phyloP scores from a whole-genome alignment of 2,329 filamentous ascomycete genomes.

The Myriosclerotinia scirpicola region DNA sequence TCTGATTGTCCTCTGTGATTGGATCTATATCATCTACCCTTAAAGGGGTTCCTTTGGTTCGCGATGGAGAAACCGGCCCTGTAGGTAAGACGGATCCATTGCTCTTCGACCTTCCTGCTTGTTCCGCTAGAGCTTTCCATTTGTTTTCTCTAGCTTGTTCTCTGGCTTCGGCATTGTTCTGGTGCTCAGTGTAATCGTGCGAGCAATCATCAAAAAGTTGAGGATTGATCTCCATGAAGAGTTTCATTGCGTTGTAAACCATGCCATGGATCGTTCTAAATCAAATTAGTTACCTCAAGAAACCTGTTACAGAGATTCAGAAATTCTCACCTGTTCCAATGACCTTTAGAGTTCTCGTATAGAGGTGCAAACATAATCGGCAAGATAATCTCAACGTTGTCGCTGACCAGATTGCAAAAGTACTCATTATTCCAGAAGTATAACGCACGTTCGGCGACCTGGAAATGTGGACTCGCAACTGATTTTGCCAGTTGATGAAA shows the following conservation, averaged over 20 bases:
- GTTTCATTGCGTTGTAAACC: conserved; percentile 99
- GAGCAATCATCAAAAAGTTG: conserved; percentile 98
- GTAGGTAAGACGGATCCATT: conserved; percentile 43
- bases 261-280: conserved; percentile 95
- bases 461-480: conserved; percentile 96
- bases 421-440: conserved; percentile 99
- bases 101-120: conserved; percentile 68
- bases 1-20: conserved; percentile 77
- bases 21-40: conserved; percentile 75
- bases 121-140: conserved; percentile 83
- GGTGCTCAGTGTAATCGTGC: conserved; percentile 94
- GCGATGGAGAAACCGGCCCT: conserved; percentile 41
- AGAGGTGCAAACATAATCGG: conserved; percentile 99
- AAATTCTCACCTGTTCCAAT: conserved; percentile 79
- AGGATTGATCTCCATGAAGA: conserved; percentile 99
- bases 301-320: conserved; percentile 18
- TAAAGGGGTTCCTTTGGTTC: conserved; percentile 47
- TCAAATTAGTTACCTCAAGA: conserved; percentile 39
- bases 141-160: conserved; percentile 80
- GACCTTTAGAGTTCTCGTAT: conserved; percentile 98
- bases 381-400: conserved; percentile 97
- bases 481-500: conserved; percentile 98
- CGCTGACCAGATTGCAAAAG: conserved; percentile 98
- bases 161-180: conserved; percentile 85
- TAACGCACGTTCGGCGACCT: conserved; percentile 92